Base-by-base conservation (phyloP, 768 basidiomycete species). In the Rhodotorula toruloides region DNA sequence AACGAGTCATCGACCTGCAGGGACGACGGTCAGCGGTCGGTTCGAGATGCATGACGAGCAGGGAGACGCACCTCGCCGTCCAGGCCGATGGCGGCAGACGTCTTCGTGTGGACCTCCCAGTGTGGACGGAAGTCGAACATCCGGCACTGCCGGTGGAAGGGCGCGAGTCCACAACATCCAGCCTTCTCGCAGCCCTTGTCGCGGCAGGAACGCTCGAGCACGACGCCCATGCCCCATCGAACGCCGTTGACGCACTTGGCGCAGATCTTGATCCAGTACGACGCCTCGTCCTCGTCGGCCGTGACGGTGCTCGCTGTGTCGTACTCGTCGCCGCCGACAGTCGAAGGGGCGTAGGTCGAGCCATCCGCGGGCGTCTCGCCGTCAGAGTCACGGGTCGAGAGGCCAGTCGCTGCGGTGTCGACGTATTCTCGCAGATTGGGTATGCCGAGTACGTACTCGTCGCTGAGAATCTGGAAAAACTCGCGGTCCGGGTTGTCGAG, bases 241-340 rank as follows among this genome's bases (percentile, higher is more conserved):
- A 91, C 86, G 36, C 92, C 91, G 54, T 89, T 88, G 27, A 82
- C 81, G 68, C 94, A 82, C 72, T 89, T 88, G 27, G 91, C 91
- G 70, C 87, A 89, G 32, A 89, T 81, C 77, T 93, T 96, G 54
- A 81, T 76, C 53, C 79, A 79, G 58, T 76, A 67, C 29, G 75
- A 39, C 17, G 72, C 54, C 46, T 58, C 59, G 39, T 52, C 49
- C 16, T 63, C 65, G 44, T 71, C 61, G 25, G 31, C 59, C 32
- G 69, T 17, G 31, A 53, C 58, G 53, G 47, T 39, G 49, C 48
- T 49, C 21, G 36, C 37, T 2, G 65, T 55, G 52, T 70, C 69
- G 46, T 66, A 46, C 22, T 53, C 52, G 29, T 66, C 52, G 54
- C 29, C 47, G 10, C 34, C 36, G n/a, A 39, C n/a, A 12, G 53